phyloP scores from a whole-genome alignment of 495 filamentous ascomycete species.

The Penicillium bialowiezense region DNA sequence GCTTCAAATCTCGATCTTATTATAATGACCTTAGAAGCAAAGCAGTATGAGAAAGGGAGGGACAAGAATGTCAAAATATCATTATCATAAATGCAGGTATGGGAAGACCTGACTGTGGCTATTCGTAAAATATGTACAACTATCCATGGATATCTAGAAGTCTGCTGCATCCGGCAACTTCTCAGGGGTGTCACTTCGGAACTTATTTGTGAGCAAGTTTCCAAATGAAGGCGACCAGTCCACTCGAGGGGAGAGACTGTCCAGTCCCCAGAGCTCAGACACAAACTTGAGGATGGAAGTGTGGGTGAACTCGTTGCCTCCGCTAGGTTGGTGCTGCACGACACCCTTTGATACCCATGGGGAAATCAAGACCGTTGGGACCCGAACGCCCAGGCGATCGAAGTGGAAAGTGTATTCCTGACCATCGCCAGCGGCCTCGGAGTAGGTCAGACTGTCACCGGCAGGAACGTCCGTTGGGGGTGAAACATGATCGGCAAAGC shows the following conservation, averaged over 20 bases:
- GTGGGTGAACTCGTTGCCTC: conserved; percentile 40
- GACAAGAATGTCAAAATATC: background rate
- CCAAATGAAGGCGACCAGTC: conserved; percentile 43
- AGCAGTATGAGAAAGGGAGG: too few relatives aligned
- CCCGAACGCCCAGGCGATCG: conserved; percentile 48
- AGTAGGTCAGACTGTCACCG: conserved; percentile 42
- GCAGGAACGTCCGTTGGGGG: conserved; percentile 43
- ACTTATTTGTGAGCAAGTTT: conserved; percentile 28
- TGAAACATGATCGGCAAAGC: conserved; percentile 49
- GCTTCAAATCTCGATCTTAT: too few relatives aligned
- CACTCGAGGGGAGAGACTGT: conserved; percentile 39
- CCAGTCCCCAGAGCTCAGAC: conserved; percentile 42
- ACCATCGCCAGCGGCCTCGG: conserved; percentile 39
- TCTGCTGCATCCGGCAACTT: conserved; percentile 23
- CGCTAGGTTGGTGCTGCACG: conserved; percentile 36
- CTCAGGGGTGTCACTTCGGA: conserved; percentile 29
- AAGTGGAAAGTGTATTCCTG: conserved; percentile 45
- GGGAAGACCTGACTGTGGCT: background rate
- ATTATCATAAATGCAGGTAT: background rate
- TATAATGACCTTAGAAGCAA: too few relatives aligned
- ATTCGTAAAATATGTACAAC: background rate
- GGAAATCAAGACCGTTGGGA: conserved; percentile 50
- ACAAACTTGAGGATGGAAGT: conserved; percentile 45
- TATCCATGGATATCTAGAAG: conserved; percentile 10
- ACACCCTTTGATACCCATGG: conserved; percentile 46